Evolutionary conservation across 208 protist species (phyloP).

Genomic region (Acanthamoeba castellanii): DNA sequence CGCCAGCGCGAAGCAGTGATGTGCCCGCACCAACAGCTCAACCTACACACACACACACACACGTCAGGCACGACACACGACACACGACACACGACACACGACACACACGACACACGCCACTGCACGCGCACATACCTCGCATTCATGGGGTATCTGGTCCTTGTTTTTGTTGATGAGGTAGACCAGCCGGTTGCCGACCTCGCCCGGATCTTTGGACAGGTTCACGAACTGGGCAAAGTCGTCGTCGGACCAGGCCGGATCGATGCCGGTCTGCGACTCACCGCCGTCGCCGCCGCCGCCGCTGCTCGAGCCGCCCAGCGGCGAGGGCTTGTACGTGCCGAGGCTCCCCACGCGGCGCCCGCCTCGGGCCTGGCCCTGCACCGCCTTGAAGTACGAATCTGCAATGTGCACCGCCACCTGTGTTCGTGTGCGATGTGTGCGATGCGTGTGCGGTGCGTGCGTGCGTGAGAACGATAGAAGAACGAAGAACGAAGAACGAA

Average conservation of each 20-base stretch:
- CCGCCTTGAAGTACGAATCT: constrained; percentile 25
- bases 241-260: constrained; percentile 52
- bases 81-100: not conserved
- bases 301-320: not conserved
- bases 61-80: not conserved
- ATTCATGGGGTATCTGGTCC: constrained; percentile 62
- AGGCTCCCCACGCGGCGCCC: not conserved
- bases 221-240: constrained; percentile 64
- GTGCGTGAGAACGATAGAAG: not conserved
- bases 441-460: too few relatives aligned
- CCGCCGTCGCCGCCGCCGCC: not conserved
- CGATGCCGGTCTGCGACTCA: not conserved
- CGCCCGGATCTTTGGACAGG: constrained; percentile 30
- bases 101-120: too few relatives aligned
- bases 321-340: not conserved
- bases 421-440: not conserved
- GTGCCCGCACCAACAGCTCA: constrained; percentile 62
- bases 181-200: constrained; percentile 59
- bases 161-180: constrained; percentile 56
- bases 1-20: constrained; percentile 58
- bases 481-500: not conserved
- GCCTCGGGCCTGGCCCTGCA: not conserved
- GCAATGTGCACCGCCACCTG: constrained; percentile 61
- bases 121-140: not conserved
- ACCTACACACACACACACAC: not conserved